A percentile compares a stretch with the other conserved stretches of the same genome.
These are phyloP conservation scores for Talaromyces ruber DNA, from an alignment of 495 filamentous ascomycete genomes.

Conservation along the genomic window DNA sequence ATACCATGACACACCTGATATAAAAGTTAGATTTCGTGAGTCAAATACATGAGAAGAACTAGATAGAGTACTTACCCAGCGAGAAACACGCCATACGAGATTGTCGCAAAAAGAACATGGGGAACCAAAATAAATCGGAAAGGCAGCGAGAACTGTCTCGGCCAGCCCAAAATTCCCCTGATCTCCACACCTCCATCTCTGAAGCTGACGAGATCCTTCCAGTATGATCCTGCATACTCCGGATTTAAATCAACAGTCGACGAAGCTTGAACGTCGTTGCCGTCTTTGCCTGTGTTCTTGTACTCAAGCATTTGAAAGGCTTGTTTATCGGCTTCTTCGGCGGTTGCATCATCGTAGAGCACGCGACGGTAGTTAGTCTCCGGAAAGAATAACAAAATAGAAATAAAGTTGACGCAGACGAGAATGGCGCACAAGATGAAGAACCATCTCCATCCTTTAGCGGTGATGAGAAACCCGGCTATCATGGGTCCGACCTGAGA, in stretches of 20 bases:
- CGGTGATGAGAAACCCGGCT: conserved; percentile 20
- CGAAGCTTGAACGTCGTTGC: neutral
- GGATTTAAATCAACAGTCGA: neutral
- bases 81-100: conserved; percentile 28
- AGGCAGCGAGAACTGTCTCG: conserved; percentile 18
- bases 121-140: conserved; percentile 25
- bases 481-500: conserved; percentile 24
- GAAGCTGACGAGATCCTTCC: conserved; percentile 20
- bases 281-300: neutral
- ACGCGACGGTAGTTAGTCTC: conserved; percentile 16
- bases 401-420: conserved; percentile 19
- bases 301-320: conserved; percentile 2
- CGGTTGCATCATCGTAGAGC: conserved; percentile 12
- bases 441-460: conserved; percentile 26
- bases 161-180: neutral
- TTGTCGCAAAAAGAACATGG: conserved; percentile 19
- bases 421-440: conserved; percentile 26
- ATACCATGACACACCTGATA: conserved; percentile 18
- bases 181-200: neutral
- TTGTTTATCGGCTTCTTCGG: conserved; percentile 9
- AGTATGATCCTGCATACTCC: conserved; percentile 12
- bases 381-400: conserved; percentile 20
- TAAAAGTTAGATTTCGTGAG: neutral
- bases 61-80: conserved; percentile 22
- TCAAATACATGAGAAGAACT: neutral